Evolutionary conservation across 768 basidiomycete species (phyloP), one percentile per base, ranked within the genome.

Genomic region (Mycena epipterygia): DNA sequence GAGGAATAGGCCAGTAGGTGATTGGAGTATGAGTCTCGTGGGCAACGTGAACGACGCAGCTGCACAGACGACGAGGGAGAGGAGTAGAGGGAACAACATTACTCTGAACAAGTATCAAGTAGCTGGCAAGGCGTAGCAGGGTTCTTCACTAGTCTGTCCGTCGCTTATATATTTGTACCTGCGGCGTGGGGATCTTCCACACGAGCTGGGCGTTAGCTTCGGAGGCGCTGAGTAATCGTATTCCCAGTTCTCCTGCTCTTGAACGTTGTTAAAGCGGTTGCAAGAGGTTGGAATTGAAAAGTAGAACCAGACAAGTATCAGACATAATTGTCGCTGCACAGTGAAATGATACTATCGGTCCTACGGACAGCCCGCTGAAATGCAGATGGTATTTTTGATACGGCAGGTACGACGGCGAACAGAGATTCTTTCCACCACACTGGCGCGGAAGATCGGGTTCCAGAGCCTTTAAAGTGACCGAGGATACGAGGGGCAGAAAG

Each of bases 381-480:
- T 61, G 44, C 44, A 48, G 46, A 61, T 46, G 59, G 46, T 61
- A 61, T 48, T 61, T 61, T 61, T 35, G 59, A 48, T 61, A 61
- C 59, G 42, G 59, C 59, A 44, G 42, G 57, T 30, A 44, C 44
- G 57, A 30, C 57, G 27, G 57, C 57, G 46, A 61, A 61, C 33
- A 48, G 46, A 61, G 59, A 23, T 61, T 48, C 59, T 61, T 61
- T 61, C 59, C 59, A 48, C 42, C 44, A 61, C 30, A 61, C 30
- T 35, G 59, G 59, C 59, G 46, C 32, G 42, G 59, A 61, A 58
- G 57, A 58, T 42, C 57, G 41, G 29, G 41, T 41, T 58, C 41
- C 41, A 44, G 57, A 58, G 57, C 39, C 57, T 58, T 58, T 41
- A 55, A 35, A 35, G 53, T 37, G 53, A 25, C 35, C 53, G 35